A percentile compares a stretch with the other conserved stretches of the same genome.
Evolutionary conservation across 2,329 filamentous ascomycete species (phyloP).

Genomic region (Mycosphaerella arachidis): DNA sequence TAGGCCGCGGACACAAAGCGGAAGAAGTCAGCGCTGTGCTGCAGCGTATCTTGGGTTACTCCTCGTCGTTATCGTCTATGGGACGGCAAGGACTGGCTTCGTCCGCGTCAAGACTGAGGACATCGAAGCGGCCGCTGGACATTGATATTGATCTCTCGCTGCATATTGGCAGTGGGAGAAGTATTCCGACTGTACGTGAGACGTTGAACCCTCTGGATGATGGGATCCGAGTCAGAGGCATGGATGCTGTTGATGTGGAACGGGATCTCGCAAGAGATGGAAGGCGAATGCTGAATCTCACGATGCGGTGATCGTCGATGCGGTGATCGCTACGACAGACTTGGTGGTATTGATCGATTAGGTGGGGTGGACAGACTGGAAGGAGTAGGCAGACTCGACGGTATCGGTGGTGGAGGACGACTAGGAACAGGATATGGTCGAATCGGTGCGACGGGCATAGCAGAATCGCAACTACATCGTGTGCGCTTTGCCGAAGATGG

Average conservation of each 20-base stretch:
- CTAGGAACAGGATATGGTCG: background rate
- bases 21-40: slow-evolving; percentile 4
- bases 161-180: background rate
- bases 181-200: background rate
- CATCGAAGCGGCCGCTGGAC: background rate
- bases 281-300: slow-evolving; percentile 12
- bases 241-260: background rate
- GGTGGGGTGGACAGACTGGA: background rate
- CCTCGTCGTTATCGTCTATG: background rate
- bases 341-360: background rate
- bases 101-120: background rate
- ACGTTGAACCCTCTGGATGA: background rate
- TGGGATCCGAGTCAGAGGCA: background rate
- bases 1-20: slow-evolving; percentile 7
- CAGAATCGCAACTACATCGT: background rate
- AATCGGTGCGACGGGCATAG: background rate
- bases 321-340: slow-evolving; percentile 2
- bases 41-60: background rate
- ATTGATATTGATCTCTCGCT: slow-evolving; percentile 1
- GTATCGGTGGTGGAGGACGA: background rate
- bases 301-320: slow-evolving; percentile 4
- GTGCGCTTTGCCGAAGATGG: background rate
- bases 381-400: background rate
- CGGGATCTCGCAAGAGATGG: background rate
- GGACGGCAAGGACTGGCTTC: background rate